These are phyloP conservation scores for Hsuehochloa calcarea DNA, from an alignment of 176 grass and related monocot genomes.

Conservation along the genomic window DNA sequence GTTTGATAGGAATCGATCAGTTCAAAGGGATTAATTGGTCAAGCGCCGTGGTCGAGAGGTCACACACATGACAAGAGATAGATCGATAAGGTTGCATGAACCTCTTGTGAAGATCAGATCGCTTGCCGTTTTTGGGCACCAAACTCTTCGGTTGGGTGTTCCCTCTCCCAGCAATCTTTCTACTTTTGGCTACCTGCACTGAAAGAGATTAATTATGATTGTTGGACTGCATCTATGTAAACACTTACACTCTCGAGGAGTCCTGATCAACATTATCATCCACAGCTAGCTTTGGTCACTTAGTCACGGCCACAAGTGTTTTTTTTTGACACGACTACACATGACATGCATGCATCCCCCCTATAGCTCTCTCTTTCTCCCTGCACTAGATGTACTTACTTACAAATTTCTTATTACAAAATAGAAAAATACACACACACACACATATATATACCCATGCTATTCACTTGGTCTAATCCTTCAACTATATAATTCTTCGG, in stretches of 20 bases:
- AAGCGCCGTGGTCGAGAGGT: conserved; percentile 41
- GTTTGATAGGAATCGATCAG: conserved; percentile 9
- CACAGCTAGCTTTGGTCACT: not conserved
- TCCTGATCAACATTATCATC: conserved; percentile 34
- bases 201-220: conserved; percentile 24
- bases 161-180: conserved; percentile 36
- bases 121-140: conserved; percentile 28
- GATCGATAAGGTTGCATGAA: conserved; percentile 31
- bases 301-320: not conserved
- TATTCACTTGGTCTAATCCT: too few relatives aligned
- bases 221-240: conserved; percentile 21
- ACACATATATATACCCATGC: too few relatives aligned
- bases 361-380: not conserved
- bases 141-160: conserved; percentile 17
- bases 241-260: not conserved
- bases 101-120: conserved; percentile 26
- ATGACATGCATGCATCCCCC: not conserved
- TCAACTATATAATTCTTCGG: too few relatives aligned
- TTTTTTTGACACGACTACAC: not conserved
- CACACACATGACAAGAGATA: conserved; percentile 15
- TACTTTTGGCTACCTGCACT: not conserved
- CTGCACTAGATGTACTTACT: too few relatives aligned
- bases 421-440: too few relatives aligned
- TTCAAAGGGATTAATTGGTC: conserved; percentile 19
- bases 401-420: too few relatives aligned